phyloP scores from a whole-genome alignment of 2,329 filamentous ascomycete species.

The Alternaria infectoria region DNA sequence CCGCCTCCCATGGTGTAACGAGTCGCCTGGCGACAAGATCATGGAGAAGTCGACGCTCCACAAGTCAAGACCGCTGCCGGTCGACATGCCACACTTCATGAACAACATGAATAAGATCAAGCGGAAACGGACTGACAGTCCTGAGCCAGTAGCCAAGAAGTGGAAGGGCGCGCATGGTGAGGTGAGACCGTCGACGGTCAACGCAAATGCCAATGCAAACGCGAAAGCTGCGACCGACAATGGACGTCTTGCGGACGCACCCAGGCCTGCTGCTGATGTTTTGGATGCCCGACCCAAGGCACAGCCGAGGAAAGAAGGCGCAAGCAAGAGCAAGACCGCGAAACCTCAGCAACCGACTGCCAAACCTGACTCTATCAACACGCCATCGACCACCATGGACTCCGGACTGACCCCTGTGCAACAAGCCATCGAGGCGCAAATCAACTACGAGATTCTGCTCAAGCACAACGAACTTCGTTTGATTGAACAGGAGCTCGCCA shows the following conservation, averaged over 20 bases:
- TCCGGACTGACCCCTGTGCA: constrained; percentile 60
- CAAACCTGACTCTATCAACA: constrained; percentile 31
- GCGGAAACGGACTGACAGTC: constrained; percentile 63
- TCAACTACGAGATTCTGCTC: constrained; percentile 87
- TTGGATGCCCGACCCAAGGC: constrained; percentile 35
- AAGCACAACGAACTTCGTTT: constrained; percentile 94
- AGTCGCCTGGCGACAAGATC: constrained; percentile 52
- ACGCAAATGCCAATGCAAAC: constrained; percentile 13
- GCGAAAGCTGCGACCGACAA: constrained; percentile 22
- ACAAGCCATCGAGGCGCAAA: constrained; percentile 81
- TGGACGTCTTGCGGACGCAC: constrained; percentile 20
- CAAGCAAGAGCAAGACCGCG: constrained; percentile 36
- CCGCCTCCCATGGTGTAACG: constrained; percentile 57
- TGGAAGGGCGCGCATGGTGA: constrained; percentile 46
- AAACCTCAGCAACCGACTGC: constrained; percentile 29
- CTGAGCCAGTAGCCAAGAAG: constrained; percentile 51
- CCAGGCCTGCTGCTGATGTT: constrained; percentile 27
- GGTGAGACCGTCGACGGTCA: constrained; percentile 30
- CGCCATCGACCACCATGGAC: constrained; percentile 33
- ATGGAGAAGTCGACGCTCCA: constrained; percentile 51
- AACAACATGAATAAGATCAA: constrained; percentile 62
- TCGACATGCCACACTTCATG: constrained; percentile 53
- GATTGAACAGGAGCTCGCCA: constrained; percentile 95
- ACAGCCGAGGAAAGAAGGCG: constrained; percentile 38
- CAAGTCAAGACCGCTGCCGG: constrained; percentile 52